These are phyloP conservation scores for Naumovozyma dairenensis DNA, from an alignment of 805 yeast species.

Conservation along the genomic window DNA sequence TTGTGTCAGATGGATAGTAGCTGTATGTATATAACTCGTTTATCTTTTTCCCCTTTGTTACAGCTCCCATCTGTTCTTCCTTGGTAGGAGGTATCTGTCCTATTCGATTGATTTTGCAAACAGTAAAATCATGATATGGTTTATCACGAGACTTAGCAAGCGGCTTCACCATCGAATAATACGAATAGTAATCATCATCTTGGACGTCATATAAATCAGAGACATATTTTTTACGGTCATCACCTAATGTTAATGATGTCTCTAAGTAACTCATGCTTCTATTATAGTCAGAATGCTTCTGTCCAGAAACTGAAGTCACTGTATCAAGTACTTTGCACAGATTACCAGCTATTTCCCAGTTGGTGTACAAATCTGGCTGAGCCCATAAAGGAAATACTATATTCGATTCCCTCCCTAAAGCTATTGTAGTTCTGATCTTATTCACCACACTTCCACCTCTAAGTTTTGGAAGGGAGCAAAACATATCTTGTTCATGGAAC, in stretches of 20 bases:
- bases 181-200: slow-evolving; percentile 13
- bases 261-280: slow-evolving; percentile 16
- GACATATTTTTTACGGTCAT: slow-evolving; percentile 16
- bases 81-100: background rate
- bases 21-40: slow-evolving; percentile 12
- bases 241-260: slow-evolving; percentile 16
- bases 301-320: slow-evolving; percentile 15
- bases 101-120: slow-evolving; percentile 15
- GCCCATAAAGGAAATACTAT: slow-evolving; percentile 46
- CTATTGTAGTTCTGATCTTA: slow-evolving; percentile 40
- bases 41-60: background rate
- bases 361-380: slow-evolving; percentile 11
- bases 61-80: background rate
- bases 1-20: slow-evolving; percentile 24
- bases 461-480: slow-evolving; percentile 9
- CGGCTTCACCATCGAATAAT: slow-evolving; percentile 10
- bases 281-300: slow-evolving; percentile 9
- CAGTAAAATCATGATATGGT: slow-evolving; percentile 14
- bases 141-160: slow-evolving; percentile 3
- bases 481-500: slow-evolving; percentile 24
- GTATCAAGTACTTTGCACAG: slow-evolving; percentile 18
- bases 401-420: slow-evolving; percentile 39
- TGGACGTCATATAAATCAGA: slow-evolving; percentile 12
- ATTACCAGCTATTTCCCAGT: slow-evolving; percentile 25
- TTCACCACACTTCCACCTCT: slow-evolving; percentile 17